phyloP scores from a whole-genome alignment of 2,329 filamentous ascomycete species.

The Blumeria graminis region DNA sequence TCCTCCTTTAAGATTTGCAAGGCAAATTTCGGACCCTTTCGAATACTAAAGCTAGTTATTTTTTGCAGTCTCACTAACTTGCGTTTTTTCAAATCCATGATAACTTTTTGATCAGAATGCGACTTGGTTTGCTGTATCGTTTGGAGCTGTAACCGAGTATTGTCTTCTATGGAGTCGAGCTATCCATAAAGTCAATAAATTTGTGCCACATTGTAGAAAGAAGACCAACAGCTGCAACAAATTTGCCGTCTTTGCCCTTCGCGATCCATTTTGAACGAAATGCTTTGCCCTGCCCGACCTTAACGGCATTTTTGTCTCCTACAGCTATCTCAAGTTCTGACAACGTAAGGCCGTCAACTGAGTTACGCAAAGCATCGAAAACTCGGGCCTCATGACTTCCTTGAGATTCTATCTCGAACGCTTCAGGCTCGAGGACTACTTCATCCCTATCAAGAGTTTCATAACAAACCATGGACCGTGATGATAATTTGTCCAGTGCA shows the following conservation, averaged over 20 bases:
- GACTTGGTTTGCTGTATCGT: slow-evolving; percentile 46
- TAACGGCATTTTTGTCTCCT: slow-evolving; percentile 48
- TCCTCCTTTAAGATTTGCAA: slow-evolving; percentile 77
- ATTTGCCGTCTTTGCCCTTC: slow-evolving; percentile 32
- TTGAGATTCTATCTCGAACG: slow-evolving; percentile 43
- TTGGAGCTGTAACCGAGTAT: slow-evolving; percentile 51
- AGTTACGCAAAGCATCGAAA: slow-evolving; percentile 46
- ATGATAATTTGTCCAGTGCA: slow-evolving; percentile 63
- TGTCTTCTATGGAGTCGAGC: slow-evolving; percentile 54
- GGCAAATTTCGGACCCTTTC: slow-evolving; percentile 72
- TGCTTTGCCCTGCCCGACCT: slow-evolving; percentile 81
- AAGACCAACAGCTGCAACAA: slow-evolving; percentile 25
- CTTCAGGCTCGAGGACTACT: slow-evolving; percentile 50
- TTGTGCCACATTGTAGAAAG: not conserved
- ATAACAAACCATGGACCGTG: slow-evolving; percentile 70
- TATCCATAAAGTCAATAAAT: slow-evolving; percentile 5
- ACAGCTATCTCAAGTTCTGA: slow-evolving; percentile 44
- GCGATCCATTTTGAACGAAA: slow-evolving; percentile 59
- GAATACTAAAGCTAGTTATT: slow-evolving; percentile 59
- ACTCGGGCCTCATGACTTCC: slow-evolving; percentile 68
- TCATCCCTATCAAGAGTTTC: slow-evolving; percentile 63
- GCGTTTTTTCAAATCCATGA: slow-evolving; percentile 72
- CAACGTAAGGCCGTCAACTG: slow-evolving; percentile 61
- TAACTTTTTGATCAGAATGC: slow-evolving; percentile 46
- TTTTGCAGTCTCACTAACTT: slow-evolving; percentile 73